Evolutionary conservation across 2,329 filamentous ascomycete species (phyloP), one percentile per base, ranked within the genome.

Genomic region (Monosporascus sp.): DNA sequence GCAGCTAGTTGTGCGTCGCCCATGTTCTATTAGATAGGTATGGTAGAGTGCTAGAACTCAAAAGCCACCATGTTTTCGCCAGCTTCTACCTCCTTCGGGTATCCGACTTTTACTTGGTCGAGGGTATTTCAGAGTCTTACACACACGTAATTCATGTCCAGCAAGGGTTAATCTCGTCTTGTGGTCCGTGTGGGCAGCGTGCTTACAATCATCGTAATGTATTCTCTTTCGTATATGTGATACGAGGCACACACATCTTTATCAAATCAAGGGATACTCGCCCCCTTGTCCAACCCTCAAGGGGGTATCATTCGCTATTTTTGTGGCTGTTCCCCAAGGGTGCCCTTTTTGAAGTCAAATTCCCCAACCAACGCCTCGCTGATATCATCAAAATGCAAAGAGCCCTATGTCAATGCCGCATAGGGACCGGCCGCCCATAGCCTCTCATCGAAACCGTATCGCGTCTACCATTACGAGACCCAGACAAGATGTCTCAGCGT

Each of bases 321-420:
- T 46, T 14, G 24, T 24, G 43, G 15, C 22, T n/a, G 14, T 46
- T 46, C 43, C 22, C 43, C 24, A 8, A 35, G 31, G 31, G 51
- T 41, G 46, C 49, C 47, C 46, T 56, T 51, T 43, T 48, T 31
- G 22, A 48, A 47, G 51, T 51, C 38, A 50, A 38, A 49, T 39
- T 52, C n/a, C 24, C 50, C 53, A 49, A 50, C 48, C 25, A 57
- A 57, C 55, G 55, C 55, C 55, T 55, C 55, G 55, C 55, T 57
- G 38, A 54, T 53, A 46, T 47, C 39, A 46, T 41, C 24, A 46
- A 55, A 55, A 53, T 55, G 53, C 53, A 57, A 53, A 49, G 36
- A 55, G n/a, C 37, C 25, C 25, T 7, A 35, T 37, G 39, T 9
- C 39, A 20, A 24, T 15, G 14, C 18, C 39, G 39, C 22, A 39